These are phyloP conservation scores for Neophaeococcomyces mojaviensis DNA, from an alignment of 2,329 filamentous ascomycete species.

Conservation along the genomic window DNA sequence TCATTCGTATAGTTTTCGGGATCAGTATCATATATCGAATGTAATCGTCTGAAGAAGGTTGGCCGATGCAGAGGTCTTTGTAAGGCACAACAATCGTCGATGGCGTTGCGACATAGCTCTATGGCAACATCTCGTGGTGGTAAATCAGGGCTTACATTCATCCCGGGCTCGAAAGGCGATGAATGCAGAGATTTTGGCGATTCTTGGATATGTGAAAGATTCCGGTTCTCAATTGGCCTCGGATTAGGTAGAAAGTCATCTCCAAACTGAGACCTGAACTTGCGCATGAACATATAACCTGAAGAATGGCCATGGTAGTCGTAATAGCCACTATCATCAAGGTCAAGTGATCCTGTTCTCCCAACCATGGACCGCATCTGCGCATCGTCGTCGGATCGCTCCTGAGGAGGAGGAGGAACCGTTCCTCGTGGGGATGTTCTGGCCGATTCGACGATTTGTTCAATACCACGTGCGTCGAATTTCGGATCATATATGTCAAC, in stretches of 20 bases:
- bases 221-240: slow-evolving; percentile 45
- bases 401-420: slow-evolving; percentile 21
- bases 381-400: slow-evolving; percentile 52
- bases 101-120: slow-evolving; percentile 50
- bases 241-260: slow-evolving; percentile 57
- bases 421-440: slow-evolving; percentile 26
- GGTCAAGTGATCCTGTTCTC: slow-evolving; percentile 79
- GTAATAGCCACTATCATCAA: slow-evolving; percentile 86
- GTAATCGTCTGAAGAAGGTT: slow-evolving; percentile 68
- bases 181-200: slow-evolving; percentile 56
- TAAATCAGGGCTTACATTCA: slow-evolving; percentile 52
- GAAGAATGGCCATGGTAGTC: slow-evolving; percentile 94
- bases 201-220: slow-evolving; percentile 56
- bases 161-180: slow-evolving; percentile 54
- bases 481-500: slow-evolving; percentile 78
- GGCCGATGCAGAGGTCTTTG: slow-evolving; percentile 73
- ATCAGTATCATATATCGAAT: slow-evolving; percentile 67
- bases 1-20: slow-evolving; percentile 55
- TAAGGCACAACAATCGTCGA: slow-evolving; percentile 56
- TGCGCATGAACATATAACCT: slow-evolving; percentile 76
- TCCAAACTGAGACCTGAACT: slow-evolving; percentile 81
- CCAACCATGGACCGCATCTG: slow-evolving; percentile 92
- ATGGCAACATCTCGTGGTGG: slow-evolving; percentile 55
- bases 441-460: slow-evolving; percentile 49
- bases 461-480: slow-evolving; percentile 68